Evolutionary conservation across 1,139 yeast species (phyloP), one percentile per base, ranked within the genome.

Genomic region (Waltiozyma sp.): DNA sequence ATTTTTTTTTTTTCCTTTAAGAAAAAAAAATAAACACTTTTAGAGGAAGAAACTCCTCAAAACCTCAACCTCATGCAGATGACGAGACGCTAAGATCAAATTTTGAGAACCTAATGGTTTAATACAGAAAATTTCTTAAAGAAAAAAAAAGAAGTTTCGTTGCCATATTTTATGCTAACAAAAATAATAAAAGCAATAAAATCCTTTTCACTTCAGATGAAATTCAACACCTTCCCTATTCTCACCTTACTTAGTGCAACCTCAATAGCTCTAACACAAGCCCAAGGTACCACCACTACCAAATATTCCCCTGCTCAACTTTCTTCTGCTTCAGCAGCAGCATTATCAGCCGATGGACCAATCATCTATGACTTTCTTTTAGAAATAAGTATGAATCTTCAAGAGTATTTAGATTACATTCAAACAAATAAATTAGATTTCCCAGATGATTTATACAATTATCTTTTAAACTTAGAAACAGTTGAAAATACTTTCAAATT

Each of bases 401-500:
- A 46, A 16, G 40, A 49, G 1, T 62, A 65, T 41, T 47, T 61
- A 4, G 47, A 59, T 3, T 62, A 56, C 38, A 63, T 66, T 65
- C 53, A 44, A 2, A 43, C 43, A 2, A 50, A 63, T 16, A 38
- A 49, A 5, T 56, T 63, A 57, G 48, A 47, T 1, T 57, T 64
- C 35, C 70, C 72, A n/a, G 47, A 50, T 16, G 52, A 49, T 2
- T 43, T 56, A 19, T 45, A 63, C 8, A 49, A 65, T 40, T 65
- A 65, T 40, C 61, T 64, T 43, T 31, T 31, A 14, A 31, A 31
- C 10, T 35, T 35, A 11, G 57, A 57, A 38, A 49, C 52, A 10
- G 44, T 60, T 15, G 48, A 59, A 15, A 49, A 54, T 1, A 48
- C 56, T 3, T 38, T 41, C 4, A 51, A 60, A 4, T 59, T 54